Evolutionary conservation across 176 grass and related monocot genomes (phyloP).

Genomic region (Thinopyrum elongatum): DNA sequence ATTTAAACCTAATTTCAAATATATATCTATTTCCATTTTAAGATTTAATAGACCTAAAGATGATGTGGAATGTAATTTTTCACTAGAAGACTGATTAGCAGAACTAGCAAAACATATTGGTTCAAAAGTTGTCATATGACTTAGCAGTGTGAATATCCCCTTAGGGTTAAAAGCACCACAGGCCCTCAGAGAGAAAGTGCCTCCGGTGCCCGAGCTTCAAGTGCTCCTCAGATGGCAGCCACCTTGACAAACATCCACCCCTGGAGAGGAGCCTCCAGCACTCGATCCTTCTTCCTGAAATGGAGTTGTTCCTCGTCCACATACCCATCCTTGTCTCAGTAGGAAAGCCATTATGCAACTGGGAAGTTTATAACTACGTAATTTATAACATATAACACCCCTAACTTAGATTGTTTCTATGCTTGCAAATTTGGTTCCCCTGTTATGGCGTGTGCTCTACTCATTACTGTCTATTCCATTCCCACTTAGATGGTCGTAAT

Average conservation of each 20-base stretch:
- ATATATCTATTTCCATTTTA: neutral
- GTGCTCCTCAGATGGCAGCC: no score
- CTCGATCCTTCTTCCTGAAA: neutral
- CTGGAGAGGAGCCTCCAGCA: neutral
- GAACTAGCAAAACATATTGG: neutral
- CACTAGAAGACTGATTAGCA: neutral
- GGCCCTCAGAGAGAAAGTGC: neutral
- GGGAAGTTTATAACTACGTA: neutral
- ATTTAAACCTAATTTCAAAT: neutral
- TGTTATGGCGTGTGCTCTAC: neutral
- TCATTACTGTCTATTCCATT: slow-evolving; percentile 7
- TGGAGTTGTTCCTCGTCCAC: neutral
- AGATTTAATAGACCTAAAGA: neutral
- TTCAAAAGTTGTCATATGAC: neutral
- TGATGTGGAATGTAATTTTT: neutral
- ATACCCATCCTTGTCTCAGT: neutral
- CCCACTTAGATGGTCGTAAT: slow-evolving; percentile 2
- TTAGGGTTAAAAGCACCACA: neutral
- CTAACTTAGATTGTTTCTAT: neutral
- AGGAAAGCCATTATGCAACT: neutral
- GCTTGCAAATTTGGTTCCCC: neutral
- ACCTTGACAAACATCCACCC: no score
- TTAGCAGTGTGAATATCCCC: neutral
- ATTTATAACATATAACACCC: neutral
- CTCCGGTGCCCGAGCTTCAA: neutral